phyloP scores from a whole-genome alignment of 768 basidiomycete genomes.

The Panus rudis region DNA sequence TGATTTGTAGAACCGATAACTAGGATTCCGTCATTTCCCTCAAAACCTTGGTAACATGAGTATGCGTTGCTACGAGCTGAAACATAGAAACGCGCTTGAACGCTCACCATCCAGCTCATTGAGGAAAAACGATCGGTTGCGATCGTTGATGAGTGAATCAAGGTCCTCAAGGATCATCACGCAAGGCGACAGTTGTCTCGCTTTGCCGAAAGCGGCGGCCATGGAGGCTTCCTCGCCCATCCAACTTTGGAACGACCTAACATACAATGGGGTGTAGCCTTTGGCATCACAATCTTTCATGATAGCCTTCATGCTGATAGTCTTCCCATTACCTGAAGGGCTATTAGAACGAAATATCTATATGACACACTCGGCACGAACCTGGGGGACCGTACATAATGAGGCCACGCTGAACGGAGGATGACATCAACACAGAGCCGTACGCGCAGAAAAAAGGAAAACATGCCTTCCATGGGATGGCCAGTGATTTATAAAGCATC shows the following conservation, averaged over 20 bases:
- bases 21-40: conserved; percentile 73
- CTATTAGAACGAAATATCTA: not conserved
- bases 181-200: conserved; percentile 64
- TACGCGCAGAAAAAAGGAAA: not conserved
- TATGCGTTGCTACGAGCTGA: not conserved
- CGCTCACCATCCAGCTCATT: conserved; percentile 69
- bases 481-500: conserved; percentile 61
- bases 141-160: conserved; percentile 73
- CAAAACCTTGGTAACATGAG: conserved; percentile 25
- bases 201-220: conserved; percentile 60
- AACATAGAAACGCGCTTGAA: not conserved
- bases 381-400: conserved; percentile 83
- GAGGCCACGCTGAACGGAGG: conserved; percentile 53
- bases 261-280: conserved; percentile 67
- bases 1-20: conserved; percentile 81
- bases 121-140: conserved; percentile 80
- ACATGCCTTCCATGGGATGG: conserved; percentile 76
- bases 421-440: not conserved
- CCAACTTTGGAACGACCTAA: conserved; percentile 70
- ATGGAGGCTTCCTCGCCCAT: conserved; percentile 64
- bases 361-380: conserved; percentile 9
- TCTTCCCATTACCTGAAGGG: conserved; percentile 69
- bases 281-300: conserved; percentile 65
- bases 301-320: conserved; percentile 74
- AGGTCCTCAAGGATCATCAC: conserved; percentile 61